Percentiles rank a stretch among this genome's conserved stretches.
phyloP scores from a whole-genome alignment of 2,329 filamentous ascomycete genomes.

The Exophiala viscosa region DNA sequence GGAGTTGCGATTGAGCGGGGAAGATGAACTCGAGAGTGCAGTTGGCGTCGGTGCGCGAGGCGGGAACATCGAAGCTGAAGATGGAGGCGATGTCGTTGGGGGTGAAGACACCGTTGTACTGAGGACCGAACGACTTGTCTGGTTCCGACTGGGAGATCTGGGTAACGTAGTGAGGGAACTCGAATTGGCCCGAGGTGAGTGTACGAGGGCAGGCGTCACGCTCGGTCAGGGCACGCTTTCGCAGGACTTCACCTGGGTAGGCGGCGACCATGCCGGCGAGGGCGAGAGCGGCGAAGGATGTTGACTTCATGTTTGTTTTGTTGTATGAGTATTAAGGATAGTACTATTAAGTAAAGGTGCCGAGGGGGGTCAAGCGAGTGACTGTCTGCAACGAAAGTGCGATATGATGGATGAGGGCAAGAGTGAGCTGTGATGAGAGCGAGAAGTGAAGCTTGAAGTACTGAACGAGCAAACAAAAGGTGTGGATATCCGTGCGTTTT shows the following conservation, averaged over 20 bases:
- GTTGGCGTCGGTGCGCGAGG: slow-evolving; percentile 51
- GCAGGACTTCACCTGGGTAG: slow-evolving; percentile 41
- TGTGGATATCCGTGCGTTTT: slow-evolving; percentile 1
- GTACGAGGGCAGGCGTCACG: slow-evolving; percentile 45
- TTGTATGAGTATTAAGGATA: not conserved
- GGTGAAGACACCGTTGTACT: slow-evolving; percentile 55
- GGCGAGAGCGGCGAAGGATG: slow-evolving; percentile 36
- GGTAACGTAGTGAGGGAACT: slow-evolving; percentile 62
- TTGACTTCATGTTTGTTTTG: slow-evolving; percentile 35
- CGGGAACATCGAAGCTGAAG: slow-evolving; percentile 67
- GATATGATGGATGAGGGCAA: not conserved
- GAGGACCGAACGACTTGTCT: slow-evolving; percentile 50
- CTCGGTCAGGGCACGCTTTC: slow-evolving; percentile 36
- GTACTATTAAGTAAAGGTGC: not conserved
- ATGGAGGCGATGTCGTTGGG: slow-evolving; percentile 52
- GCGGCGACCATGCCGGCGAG: slow-evolving; percentile 43
- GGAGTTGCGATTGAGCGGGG: slow-evolving; percentile 54
- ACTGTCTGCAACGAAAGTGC: slow-evolving; percentile 12
- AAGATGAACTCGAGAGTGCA: slow-evolving; percentile 66
- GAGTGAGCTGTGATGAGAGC: not conserved
- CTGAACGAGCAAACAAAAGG: not conserved
- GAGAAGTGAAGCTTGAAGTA: not conserved
- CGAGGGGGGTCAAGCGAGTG: slow-evolving; percentile 14
- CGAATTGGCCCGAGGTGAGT: slow-evolving; percentile 44
- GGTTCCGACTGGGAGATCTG: slow-evolving; percentile 56